phyloP scores from a whole-genome alignment of 169 alveolate species.

The Eimeria maxima region DNA sequence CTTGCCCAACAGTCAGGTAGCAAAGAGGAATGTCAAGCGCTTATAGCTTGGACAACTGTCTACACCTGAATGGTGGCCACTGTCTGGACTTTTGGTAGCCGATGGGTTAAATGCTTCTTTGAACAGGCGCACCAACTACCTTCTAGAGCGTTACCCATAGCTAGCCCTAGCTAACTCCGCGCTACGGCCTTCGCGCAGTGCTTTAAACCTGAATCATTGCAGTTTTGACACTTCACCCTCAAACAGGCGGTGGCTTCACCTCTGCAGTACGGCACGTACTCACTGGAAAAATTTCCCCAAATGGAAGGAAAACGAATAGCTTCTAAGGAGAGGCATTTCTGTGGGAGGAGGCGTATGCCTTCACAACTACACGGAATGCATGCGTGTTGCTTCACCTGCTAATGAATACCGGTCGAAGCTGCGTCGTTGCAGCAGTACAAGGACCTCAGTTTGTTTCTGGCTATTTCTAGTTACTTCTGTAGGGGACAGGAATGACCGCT shows the following conservation, averaged over 20 bases:
- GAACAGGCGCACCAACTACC: background rate
- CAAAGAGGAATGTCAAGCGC: background rate
- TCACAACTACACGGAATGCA: background rate
- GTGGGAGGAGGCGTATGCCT: background rate
- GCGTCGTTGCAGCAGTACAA: background rate
- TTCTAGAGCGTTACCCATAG: background rate
- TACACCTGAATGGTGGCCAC: background rate
- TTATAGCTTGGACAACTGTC: background rate
- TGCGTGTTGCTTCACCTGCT: background rate
- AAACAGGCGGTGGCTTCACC: background rate
- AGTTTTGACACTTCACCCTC: background rate
- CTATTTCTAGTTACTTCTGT: background rate
- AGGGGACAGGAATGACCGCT: background rate
- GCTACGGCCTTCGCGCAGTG: background rate
- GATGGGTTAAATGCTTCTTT: background rate
- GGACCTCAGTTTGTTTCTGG: background rate
- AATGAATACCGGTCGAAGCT: background rate
- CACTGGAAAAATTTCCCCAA: background rate
- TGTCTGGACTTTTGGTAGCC: background rate
- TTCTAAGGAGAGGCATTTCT: too few species aligned
- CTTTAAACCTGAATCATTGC: background rate
- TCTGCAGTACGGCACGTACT: background rate
- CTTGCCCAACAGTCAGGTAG: background rate
- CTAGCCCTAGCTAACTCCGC: background rate
- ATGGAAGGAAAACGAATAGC: background rate